Conservation (phyloP, 2,329 filamentous ascomycete genomes). For the Sclerotinia spermophila region DNA sequence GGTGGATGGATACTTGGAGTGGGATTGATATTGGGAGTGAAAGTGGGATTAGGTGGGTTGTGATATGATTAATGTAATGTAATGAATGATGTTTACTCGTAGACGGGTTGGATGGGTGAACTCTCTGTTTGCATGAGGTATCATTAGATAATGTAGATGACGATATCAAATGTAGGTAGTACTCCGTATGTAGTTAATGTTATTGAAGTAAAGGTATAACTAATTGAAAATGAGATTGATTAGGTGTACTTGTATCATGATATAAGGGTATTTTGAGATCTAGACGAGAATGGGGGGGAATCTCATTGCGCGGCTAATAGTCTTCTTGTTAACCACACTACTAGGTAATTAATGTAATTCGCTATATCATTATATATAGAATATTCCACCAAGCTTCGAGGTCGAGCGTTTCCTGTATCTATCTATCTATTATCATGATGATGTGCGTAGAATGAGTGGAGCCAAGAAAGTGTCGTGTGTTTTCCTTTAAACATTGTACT, state of each 20-base stretch:
- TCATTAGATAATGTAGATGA: not conserved
- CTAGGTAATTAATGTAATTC: too few species aligned
- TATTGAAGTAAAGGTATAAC: not conserved
- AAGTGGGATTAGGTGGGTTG: too few species aligned
- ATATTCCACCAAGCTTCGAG: not conserved
- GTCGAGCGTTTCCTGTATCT: not conserved
- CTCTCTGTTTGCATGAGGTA: not conserved
- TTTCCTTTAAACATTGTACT: not conserved
- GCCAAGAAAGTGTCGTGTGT: not conserved
- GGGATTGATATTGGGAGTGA: not conserved
- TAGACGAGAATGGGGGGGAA: not conserved
- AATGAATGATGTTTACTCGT: too few species aligned
- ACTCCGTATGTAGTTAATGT: too few species aligned
- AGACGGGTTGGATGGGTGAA: too few species aligned
- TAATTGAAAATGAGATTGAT: not conserved
- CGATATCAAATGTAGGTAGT: not conserved
- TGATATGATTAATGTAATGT: too few species aligned
- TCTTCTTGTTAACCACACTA: not conserved
- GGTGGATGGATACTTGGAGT: not conserved
- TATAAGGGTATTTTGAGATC: not conserved
- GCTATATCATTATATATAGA: not conserved
- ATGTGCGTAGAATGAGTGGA: conserved; percentile 1
- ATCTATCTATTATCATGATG: not conserved
- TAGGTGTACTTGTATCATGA: not conserved
- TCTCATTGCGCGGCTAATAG: not conserved